Conservation (phyloP, 352 stramenopile genomes). For the Phytophthora pisi region DNA sequence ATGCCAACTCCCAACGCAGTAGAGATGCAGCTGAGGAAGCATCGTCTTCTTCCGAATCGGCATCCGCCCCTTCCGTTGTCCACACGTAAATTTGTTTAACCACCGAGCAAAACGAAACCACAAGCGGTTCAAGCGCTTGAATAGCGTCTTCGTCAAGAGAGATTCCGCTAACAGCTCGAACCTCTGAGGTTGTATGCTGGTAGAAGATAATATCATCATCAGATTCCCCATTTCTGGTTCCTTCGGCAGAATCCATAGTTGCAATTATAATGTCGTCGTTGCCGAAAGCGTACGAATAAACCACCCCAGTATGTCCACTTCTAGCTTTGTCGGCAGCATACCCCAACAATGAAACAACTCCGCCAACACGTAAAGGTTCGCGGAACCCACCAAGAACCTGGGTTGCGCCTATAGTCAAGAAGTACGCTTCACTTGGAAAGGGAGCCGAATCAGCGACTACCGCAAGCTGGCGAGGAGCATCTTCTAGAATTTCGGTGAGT, state of each 20-base stretch:
- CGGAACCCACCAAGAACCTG: slow-evolving; percentile 57
- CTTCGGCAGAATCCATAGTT: slow-evolving; percentile 11
- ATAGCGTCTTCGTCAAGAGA: slow-evolving; percentile 31
- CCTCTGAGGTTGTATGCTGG: slow-evolving; percentile 33
- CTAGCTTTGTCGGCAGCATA: slow-evolving; percentile 23
- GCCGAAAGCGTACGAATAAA: slow-evolving; percentile 47
- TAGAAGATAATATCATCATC: slow-evolving; percentile 34
- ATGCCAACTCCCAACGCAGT: slow-evolving; percentile 56
- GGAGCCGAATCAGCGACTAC: neutral
- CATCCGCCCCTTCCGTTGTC: slow-evolving; percentile 24
- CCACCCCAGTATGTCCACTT: slow-evolving; percentile 24
- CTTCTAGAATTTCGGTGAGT: slow-evolving; percentile 34
- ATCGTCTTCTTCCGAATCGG: slow-evolving; percentile 18
- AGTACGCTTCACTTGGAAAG: slow-evolving; percentile 30
- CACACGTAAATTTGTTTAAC: slow-evolving; percentile 51
- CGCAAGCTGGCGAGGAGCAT: slow-evolving; percentile 26
- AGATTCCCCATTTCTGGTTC: slow-evolving; percentile 9
- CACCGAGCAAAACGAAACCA: slow-evolving; percentile 41
- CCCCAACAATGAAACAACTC: slow-evolving; percentile 35
- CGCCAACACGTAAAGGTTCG: slow-evolving; percentile 47
- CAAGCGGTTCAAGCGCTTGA: slow-evolving; percentile 40
- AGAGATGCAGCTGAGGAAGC: slow-evolving; percentile 18
- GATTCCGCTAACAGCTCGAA: slow-evolving; percentile 37
- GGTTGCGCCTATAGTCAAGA: slow-evolving; percentile 41
- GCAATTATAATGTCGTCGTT: slow-evolving; percentile 42